Evolutionary conservation across 2,329 filamentous ascomycete species (phyloP), one percentile per base, ranked within the genome.

Genomic region (Trichoderma oligosporum): DNA sequence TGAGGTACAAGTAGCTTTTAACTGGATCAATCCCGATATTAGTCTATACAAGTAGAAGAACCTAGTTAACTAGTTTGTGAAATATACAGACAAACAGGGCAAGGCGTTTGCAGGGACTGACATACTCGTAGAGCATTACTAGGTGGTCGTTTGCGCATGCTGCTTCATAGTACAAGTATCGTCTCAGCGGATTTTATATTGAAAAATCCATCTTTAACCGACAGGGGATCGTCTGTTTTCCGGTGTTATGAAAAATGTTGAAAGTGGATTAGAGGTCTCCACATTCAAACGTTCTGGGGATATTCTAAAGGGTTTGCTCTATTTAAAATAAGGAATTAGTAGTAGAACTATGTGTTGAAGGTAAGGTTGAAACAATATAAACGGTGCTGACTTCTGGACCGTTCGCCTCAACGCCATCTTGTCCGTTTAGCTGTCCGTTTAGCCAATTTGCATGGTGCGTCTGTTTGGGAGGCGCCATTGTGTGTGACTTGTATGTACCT

Each of bases 31-130:
- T 33, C 27, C 48, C 22, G 31, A 22, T n/a, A 29, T 55, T 55
- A 55, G 52, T 22, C 52, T 41, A 18, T 27, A 11, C 27, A 31
- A 31, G 27, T n/a, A n/a, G n/a, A n/a, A 29, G 38, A 54, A 44
- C 38, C 27, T 54, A 39, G 29, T 44, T 31, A 20, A 29, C 49
- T 41, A 54, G 39, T 14, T 14, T 20, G 49, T 29, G 27, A 54
- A 54, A 44, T 54, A 46, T 55, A 38, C n/a, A 22, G 36, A 45
- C 52, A 45, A 55, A 55, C 52, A 39, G 31, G 41, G 41, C 41
- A 55, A 46, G 14, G 52, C 22, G 39, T 27, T 45, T 38, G 27
- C 38, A 29, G 36, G 52, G 52, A 38, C 33, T 38, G 41, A 45
- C 51, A 45, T 27, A n/a, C n/a, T n/a, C n/a, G 27, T 6, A 39